Evolutionary conservation across 2,329 filamentous ascomycete species (phyloP), one percentile per base, ranked within the genome.

Genomic region (Colletotrichum lupini): DNA sequence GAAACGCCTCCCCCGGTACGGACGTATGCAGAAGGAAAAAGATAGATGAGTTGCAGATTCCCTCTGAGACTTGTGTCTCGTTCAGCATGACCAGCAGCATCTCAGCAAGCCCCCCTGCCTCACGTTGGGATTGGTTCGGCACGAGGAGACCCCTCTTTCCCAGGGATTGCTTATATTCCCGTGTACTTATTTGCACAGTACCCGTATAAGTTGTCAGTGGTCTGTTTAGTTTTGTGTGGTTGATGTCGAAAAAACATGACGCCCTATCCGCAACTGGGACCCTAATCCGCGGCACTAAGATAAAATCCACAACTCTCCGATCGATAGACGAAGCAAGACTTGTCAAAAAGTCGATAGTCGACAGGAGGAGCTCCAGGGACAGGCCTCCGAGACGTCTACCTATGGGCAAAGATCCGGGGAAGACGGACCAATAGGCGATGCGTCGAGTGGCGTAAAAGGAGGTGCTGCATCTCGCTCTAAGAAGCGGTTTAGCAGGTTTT

Each of bases 1-100:
- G 53, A 22, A 72, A 52, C 68, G 66, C 49, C 37, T 53, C 42
- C 67, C 67, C 67, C 46, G 49, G 46, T 70, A 73, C 70, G 70
- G 67, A 70, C 70, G 70, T 70, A 68, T 56, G 67, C 37, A 73
- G 70, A 70, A 73, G 49, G 56, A 56, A 16, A 55, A 22, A 61
- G 57, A 67, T 37, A 70, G 70, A 57, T 66, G 67, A 73, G 67
- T 61, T 73, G 70, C 70, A 73, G 70, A 73, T 70, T 70, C 59
- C 59, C 28, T 73, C 35, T 61, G 68, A 56, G 60, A 58, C 61
- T n/a, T 16, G 14, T 64, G 65, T 69, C 66, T 72, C 61, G 42
- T 32, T 66, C 46, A 56, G 28, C 9, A 37, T 53, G 7, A 49
- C 42, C 42, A 49, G 42, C 42, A n/a, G 42, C 42, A 49, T n/a